Base-by-base conservation (phyloP, 306 rosid genomes). In the Cucurbita pepo region DNA sequence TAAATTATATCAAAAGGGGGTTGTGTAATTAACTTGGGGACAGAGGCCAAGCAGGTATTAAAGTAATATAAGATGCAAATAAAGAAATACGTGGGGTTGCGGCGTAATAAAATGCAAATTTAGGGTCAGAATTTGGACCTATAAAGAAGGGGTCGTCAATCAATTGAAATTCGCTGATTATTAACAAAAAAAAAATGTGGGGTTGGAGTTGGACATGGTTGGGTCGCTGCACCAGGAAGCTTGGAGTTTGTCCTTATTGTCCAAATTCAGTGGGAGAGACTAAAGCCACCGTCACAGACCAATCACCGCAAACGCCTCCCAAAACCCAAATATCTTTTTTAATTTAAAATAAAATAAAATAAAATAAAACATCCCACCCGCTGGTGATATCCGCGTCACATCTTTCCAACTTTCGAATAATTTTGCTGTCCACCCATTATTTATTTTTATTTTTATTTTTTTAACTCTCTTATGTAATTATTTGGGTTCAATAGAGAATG, bases 211-310 rank as follows among this genome's bases (percentile, higher is more conserved):
- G 34, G 69, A 62, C 30, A 38, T 38, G 69, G 70, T 41, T 63
- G 70, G 51, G 70, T 63, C 34, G 70, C 51, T 40, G 51, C 70
- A 63, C 70, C 70, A 63, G 52, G 70, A 63, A 63, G 70, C 51
- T 63, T 63, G 70, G 70, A 63, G 70, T 63, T 63, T 63, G 70
- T 63, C 70, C 18, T 63, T 41, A 63, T n/a, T 63, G 70, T 63
- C 70, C 70, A 63, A 40, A 63, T 63, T 63, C 70, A 63, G 69
- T 62, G 69, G 69, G 69, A 62, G 69, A 62, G 8, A 41, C 51
- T n/a, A 41, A 40, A 40, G 51, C 34, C 70, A 60, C 21, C 34
- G 34, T 63, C 51, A n/a, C 70, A 63, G 51, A 18, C 70, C 47
- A 40, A 41, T 63, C 51, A 63, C 51, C 70, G 70, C 70, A 62